Percentiles rank a stretch among this genome's conserved stretches.
Evolutionary conservation across 2,329 filamentous ascomycete genomes (phyloP).

Genomic region (Paecilomyces fulvus): DNA sequence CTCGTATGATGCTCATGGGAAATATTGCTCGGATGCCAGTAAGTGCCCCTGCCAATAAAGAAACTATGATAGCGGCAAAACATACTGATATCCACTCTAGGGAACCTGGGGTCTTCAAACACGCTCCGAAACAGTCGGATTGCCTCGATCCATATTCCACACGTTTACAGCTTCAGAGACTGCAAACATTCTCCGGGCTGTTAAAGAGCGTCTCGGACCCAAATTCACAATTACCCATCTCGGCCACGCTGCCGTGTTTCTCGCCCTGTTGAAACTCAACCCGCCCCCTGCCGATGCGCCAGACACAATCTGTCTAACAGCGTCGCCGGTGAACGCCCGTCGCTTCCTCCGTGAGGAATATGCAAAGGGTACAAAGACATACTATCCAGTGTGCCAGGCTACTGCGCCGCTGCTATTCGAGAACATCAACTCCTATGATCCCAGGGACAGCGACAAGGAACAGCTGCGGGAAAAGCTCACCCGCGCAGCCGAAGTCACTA

Average conservation of each 20-base stretch:
- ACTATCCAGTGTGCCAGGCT: conserved; percentile 1
- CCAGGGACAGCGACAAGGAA: conserved; percentile 1
- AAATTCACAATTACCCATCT: conserved; percentile 1
- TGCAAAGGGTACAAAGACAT: conserved; percentile 1
- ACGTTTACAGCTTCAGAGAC: conserved; percentile 2
- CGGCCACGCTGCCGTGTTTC: conserved; percentile 3
- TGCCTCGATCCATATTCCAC: conserved; percentile 3
- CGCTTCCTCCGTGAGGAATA: conserved; percentile 1
- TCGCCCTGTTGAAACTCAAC: conserved; percentile 1
- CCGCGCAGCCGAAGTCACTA: neutral
- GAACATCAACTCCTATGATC: conserved; percentile 1
- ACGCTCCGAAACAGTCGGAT: neutral
- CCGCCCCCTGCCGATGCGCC: neutral
- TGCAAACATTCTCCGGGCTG: neutral
- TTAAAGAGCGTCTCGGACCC: conserved; percentile 1
- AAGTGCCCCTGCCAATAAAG: neutral
- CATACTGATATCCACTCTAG: neutral
- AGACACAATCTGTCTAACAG: neutral
- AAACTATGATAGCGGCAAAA: neutral
- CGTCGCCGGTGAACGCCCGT: conserved; percentile 1
- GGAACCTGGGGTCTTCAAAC: neutral
- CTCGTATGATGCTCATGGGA: neutral
- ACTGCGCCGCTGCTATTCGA: neutral
- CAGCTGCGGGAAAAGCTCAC: neutral
- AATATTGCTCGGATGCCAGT: neutral